Evolutionary conservation across 2,329 filamentous ascomycete genomes (phyloP), one percentile per base, ranked within the genome.

Genomic region (Orbilia quercus): DNA sequence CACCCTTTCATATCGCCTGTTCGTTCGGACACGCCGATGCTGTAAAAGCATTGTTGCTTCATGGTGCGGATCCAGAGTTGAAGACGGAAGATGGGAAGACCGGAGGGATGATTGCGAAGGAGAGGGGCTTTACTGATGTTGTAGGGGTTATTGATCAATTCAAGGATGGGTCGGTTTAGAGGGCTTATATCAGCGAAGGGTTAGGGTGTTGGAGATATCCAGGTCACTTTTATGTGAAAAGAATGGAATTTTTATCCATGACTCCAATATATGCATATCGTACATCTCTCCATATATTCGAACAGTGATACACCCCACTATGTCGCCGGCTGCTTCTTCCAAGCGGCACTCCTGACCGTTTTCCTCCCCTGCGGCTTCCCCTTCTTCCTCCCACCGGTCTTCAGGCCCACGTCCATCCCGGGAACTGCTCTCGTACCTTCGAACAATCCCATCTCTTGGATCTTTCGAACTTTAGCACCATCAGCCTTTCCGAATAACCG

Each of bases 361-460:
- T 82, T 78, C 47, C 82, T 80, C 36, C 78, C 80, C 67, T 80
- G 80, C 5, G 82, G 81, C 59, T 81, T 82, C 77, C 81, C 81
- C 76, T 81, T 82, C 78, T 85, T 87, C 75, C 82, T 82, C 42
- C 86, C 86, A 9, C 85, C 84, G 36, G 85, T 82, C 78, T 87
- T 87, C 66, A 81, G 79, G 85, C 89, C 74, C 87, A 80, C 77
- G 87, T 87, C 80, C 82, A 89, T 87, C 66, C 84, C 89, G 31
- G 85, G 82, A 62, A 86, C 91, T 7, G 91, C 91, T 60, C 91
- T 85, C 75, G 89, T 88, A 0, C 91, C 91, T 80, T 96, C 91
- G 77, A 94, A 93, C n/a, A 93, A 86, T 75, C 93, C 86, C 14
- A 84, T 83, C 80, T 92, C 89, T 0, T 89, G 89, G 0, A 85